Base-by-base conservation (phyloP, 2,329 filamentous ascomycete species). In the Talaromyces rugulosus region DNA sequence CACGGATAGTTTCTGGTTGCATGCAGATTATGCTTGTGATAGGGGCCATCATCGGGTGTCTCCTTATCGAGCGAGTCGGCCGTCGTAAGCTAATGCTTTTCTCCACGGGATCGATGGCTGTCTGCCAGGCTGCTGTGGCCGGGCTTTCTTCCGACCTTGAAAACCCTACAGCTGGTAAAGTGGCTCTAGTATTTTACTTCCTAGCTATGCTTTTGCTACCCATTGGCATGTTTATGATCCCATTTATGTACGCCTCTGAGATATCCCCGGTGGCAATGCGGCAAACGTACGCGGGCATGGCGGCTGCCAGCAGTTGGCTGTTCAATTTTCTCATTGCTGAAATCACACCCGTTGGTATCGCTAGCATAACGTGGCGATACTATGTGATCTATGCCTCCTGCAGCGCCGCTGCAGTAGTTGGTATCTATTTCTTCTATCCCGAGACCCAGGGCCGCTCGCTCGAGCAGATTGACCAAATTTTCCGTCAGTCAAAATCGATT, bases 31-130 rank as follows among this genome's bases (percentile, higher is more conserved):
- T 51, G 18, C 44, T 51, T 6, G 27, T 51, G 18, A 51, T 51
- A 28, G 44, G 44, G 2, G 44, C 44, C 18, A 51, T 51, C 44
- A 51, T 51, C 8, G 44, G 44, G 12, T 51, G 44, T 18, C 12
- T 51, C n/a, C 12, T 51, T 23, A 18, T 51, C 18, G 44, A 51
- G 44, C 44, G 44, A 51, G 12, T 51, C 27, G 44, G n/a, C 7
- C 44, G 44, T 27, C 44, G 44, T 7, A 51, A 28, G 44, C 44
- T 51, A 14, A 51, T 51, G 44, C 78, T 91, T 16, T 70, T 86
- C 28, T 89, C 88, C 51, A 84, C 87, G 5, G 76, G 83, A 18
- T 76, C 89, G 53, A 91, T 91, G 88, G 71, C 72, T 64, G 72
- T 66, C 23, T 71, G 67, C 58, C 76, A 80, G 69, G 79, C 74